Evolutionary conservation across 208 protist genomes (phyloP).

Genomic region (Leishmania major): DNA sequence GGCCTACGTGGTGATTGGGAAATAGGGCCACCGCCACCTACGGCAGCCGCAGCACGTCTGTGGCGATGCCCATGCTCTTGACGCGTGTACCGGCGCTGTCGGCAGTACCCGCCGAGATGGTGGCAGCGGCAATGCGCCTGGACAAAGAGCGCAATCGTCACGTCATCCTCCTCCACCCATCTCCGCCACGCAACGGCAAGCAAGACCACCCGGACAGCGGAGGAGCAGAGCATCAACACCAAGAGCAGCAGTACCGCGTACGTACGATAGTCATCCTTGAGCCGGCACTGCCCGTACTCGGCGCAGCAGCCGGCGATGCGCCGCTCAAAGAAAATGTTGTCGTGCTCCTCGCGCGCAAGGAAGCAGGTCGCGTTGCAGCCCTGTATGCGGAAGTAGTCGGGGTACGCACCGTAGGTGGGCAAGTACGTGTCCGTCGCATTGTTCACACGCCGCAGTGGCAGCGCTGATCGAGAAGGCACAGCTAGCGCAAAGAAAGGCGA

Average conservation of each 20-base stretch:
- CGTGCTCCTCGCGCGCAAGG: not conserved
- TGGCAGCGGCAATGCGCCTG: slow-evolving; percentile 1
- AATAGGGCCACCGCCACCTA: not conserved
- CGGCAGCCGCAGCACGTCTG: not conserved
- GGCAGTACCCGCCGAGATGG: not conserved
- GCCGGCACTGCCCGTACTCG: slow-evolving; percentile 52
- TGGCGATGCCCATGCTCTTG: not conserved
- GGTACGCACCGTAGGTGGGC: slow-evolving; percentile 29
- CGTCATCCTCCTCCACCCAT: slow-evolving; percentile 36
- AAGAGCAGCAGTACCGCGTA: slow-evolving; percentile 52
- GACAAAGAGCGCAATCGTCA: slow-evolving; percentile 26
- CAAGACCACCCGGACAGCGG: slow-evolving; percentile 37
- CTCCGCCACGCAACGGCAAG: slow-evolving; percentile 37
- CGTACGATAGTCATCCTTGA: slow-evolving; percentile 47
- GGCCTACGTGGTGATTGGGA: not conserved
- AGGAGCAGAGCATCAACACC: slow-evolving; percentile 34
- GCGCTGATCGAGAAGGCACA: not conserved
- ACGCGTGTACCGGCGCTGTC: not conserved
- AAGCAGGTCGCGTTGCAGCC: slow-evolving; percentile 46
- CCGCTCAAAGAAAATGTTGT: slow-evolving; percentile 5
- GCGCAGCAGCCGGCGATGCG: slow-evolving; percentile 49
- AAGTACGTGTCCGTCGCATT: slow-evolving; percentile 48
- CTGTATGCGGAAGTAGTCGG: slow-evolving; percentile 42
- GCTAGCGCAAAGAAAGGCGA: not conserved
- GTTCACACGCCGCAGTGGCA: slow-evolving; percentile 3